Evolutionary conservation across 805 yeast genomes (phyloP), one percentile per base, ranked within the genome.

Genomic region (Zygosaccharomyces rouxii): DNA sequence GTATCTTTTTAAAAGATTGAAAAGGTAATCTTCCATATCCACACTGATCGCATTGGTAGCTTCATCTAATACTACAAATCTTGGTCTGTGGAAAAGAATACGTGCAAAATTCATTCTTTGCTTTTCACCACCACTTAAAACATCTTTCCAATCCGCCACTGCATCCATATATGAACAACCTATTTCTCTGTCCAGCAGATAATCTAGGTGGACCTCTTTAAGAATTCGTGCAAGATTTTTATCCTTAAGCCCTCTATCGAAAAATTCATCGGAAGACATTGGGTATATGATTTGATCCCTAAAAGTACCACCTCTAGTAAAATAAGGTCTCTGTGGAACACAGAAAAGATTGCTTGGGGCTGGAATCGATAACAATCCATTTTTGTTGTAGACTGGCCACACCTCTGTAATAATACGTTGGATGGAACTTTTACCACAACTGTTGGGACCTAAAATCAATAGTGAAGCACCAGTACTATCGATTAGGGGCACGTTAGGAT

Each of bases 91-190:
- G 70, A 84, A 88, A 56, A 89, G 70, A 2, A 89, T 78, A 57
- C 97, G 76, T 0, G 97, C 96, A 71, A 89, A 86, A 66, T 88
- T 81, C 65, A 89, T 77, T 62, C 96, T 80, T 71, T 89, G 97
- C 68, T 88, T 84, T 66, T 89, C 97, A 49, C 97, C 97, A n/a
- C 97, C 97, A 67, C 94, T 84, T 55, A 89, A 76, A n/a, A 89
- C 84, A 63, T 86, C 95, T 60, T 83, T 83, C 97, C 97, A 89
- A 55, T 83, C 88, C 50, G 83, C 76, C 9, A 67, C 57, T 4
- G 73, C 62, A 53, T 74, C 71, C 28, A 74, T 63, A 53, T 71
- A 71, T 31, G 68, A 68, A 68, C 76, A 67, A 9, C 82, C 82
- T 16, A 69, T 71, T 47, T 70, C 79, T 63, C 97, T 77, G 47